Evolutionary conservation across 192 early-diverging fungal species (phyloP).

Genomic region (Ambispora gerdemannii): DNA sequence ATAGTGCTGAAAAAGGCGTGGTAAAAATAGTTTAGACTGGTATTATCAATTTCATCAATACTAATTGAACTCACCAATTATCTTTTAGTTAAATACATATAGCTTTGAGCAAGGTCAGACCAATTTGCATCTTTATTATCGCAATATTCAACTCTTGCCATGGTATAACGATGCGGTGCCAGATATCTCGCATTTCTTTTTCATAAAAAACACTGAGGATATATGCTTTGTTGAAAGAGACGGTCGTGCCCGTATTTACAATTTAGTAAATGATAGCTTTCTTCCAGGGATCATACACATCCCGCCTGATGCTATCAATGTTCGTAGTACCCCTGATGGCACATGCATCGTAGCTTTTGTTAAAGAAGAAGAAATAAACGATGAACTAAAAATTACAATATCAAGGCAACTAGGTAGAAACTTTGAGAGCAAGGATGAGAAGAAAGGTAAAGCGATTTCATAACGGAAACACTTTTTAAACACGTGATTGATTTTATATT

Average conservation of each 20-base stretch:
- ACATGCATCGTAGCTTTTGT: conserved; percentile 29
- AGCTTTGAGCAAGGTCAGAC: conserved; percentile 21
- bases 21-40: not conserved
- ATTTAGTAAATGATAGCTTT: conserved; percentile 21
- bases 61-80: not conserved
- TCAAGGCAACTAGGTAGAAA: too few relatives aligned
- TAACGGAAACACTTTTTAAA: too few relatives aligned
- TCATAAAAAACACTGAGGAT: conserved; percentile 25
- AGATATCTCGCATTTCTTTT: conserved; percentile 23
- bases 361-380: too few relatives aligned
- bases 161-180: conserved; percentile 27
- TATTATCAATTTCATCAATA: not conserved
- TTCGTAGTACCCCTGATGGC: conserved; percentile 24
- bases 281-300: conserved; percentile 15
- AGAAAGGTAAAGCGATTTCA: too few relatives aligned
- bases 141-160: conserved; percentile 25
- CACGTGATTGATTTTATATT: too few relatives aligned
- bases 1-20: conserved; percentile 5
- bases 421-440: too few relatives aligned
- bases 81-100: conserved; percentile 20
- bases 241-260: conserved; percentile 15
- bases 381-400: too few relatives aligned
- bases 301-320: not conserved
- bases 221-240: conserved; percentile 24
- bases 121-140: conserved; percentile 17